Evolutionary conservation across 1,139 yeast species (phyloP).

Genomic region (Debaryomycetaceae sp.): DNA sequence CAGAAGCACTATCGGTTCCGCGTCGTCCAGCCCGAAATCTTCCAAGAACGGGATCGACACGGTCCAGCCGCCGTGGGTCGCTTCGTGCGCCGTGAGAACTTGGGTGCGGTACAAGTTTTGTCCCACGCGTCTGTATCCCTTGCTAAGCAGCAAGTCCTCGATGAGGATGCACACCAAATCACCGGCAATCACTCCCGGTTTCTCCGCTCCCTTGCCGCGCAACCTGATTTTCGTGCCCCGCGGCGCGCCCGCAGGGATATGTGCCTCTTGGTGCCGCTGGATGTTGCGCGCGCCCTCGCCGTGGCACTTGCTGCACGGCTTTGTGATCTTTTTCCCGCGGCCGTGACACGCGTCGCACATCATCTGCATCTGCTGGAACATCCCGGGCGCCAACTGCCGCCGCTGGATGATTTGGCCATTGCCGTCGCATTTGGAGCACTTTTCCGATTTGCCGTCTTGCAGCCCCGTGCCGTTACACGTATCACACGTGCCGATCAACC

Average conservation of each 20-base stretch:
- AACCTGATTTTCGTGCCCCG: slow-evolving; percentile 49
- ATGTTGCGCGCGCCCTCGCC: slow-evolving; percentile 60
- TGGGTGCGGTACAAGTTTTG: slow-evolving; percentile 72
- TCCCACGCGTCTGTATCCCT: slow-evolving; percentile 83
- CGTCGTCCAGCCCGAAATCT: slow-evolving; percentile 25
- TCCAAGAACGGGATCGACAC: slow-evolving; percentile 60
- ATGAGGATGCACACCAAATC: slow-evolving; percentile 51
- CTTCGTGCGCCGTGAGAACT: slow-evolving; percentile 59
- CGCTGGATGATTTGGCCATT: slow-evolving; percentile 57
- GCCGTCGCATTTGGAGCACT: slow-evolving; percentile 65
- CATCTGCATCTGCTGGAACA: slow-evolving; percentile 76
- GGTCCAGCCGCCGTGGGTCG: slow-evolving; percentile 70
- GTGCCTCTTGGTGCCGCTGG: slow-evolving; percentile 46
- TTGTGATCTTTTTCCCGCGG: slow-evolving; percentile 52
- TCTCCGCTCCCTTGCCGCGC: slow-evolving; percentile 73
- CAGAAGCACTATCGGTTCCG: slow-evolving; percentile 27
- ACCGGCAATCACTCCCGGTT: slow-evolving; percentile 77
- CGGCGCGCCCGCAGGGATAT: slow-evolving; percentile 60
- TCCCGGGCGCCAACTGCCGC: slow-evolving; percentile 79
- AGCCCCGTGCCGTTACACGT: slow-evolving; percentile 80
- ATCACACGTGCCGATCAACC: slow-evolving; percentile 65
- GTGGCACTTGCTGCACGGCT: slow-evolving; percentile 56
- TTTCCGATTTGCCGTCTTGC: slow-evolving; percentile 57
- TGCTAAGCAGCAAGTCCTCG: slow-evolving; percentile 43
- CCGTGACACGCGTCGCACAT: slow-evolving; percentile 78